phyloP scores from a whole-genome alignment of 1,139 yeast genomes.

The Saccharomyces hybrid region DNA sequence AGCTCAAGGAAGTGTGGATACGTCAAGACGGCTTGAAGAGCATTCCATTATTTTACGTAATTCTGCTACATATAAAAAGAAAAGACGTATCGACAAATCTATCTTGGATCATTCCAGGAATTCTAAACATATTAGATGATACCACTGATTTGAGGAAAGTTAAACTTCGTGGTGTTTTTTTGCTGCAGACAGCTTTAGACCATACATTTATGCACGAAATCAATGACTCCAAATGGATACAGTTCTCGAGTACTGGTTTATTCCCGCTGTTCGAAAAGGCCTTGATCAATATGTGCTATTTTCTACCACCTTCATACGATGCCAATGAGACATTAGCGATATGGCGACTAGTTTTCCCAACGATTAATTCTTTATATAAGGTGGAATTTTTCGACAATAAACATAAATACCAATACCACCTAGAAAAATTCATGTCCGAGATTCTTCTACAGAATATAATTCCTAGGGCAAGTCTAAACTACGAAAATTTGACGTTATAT shows the following conservation, averaged over 20 bases:
- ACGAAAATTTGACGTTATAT: slow-evolving; percentile 17
- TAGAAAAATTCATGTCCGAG: slow-evolving; percentile 19
- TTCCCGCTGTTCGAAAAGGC: slow-evolving; percentile 22
- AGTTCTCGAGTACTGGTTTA: slow-evolving; percentile 23
- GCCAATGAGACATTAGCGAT: slow-evolving; percentile 14
- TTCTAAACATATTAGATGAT: slow-evolving; percentile 28
- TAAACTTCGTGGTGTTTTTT: slow-evolving; percentile 20
- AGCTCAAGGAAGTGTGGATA: slow-evolving; percentile 17
- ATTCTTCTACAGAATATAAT: slow-evolving; percentile 21
- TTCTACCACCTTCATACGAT: slow-evolving; percentile 24
- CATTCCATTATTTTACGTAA: slow-evolving; percentile 21
- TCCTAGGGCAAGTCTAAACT: slow-evolving; percentile 21
- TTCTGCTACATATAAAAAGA: slow-evolving; percentile 15
- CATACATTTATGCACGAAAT: slow-evolving; percentile 8
- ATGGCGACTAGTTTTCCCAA: slow-evolving; percentile 21
- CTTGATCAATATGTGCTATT: slow-evolving; percentile 22
- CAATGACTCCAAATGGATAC: slow-evolving; percentile 13
- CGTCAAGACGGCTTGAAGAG: slow-evolving; percentile 21
- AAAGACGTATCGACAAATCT: slow-evolving; percentile 23
- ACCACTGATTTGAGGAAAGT: slow-evolving; percentile 20
- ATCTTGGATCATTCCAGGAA: slow-evolving; percentile 31
- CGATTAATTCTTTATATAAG: slow-evolving; percentile 16
- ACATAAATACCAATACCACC: slow-evolving; percentile 6
- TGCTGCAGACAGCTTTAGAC: slow-evolving; percentile 15
- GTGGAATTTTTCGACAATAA: slow-evolving; percentile 10